These are phyloP conservation scores for Talaromyces marneffei DNA, from an alignment of 2,329 filamentous ascomycete genomes.

Conservation along the genomic window DNA sequence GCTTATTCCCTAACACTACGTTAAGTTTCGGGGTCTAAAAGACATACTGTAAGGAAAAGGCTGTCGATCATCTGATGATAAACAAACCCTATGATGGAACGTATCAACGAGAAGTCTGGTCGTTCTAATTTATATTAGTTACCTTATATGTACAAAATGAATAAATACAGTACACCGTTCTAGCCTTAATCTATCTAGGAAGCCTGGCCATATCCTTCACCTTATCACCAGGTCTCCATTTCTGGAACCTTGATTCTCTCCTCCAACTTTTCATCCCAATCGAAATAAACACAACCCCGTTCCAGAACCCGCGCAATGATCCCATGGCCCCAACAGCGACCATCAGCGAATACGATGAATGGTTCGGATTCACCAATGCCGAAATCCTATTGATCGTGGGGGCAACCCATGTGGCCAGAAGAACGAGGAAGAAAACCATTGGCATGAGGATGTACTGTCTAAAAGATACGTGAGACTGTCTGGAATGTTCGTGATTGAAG, in stretches of 20 bases:
- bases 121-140: no score
- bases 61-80: no score
- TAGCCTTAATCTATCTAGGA: neutral
- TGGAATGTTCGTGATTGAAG: neutral
- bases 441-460: constrained; percentile 38
- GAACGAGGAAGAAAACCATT: constrained; percentile 32
- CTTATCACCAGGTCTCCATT: neutral
- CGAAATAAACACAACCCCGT: constrained; percentile 34
- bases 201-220: neutral
- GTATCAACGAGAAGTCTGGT: no score
- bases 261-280: constrained; percentile 33
- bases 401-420: constrained; percentile 33
- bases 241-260: neutral
- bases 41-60: no score
- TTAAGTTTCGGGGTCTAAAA: no score
- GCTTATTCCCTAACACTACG: no score
- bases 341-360: constrained; percentile 27
- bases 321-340: constrained; percentile 31
- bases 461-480: constrained; percentile 29
- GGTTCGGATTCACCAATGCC: constrained; percentile 25
- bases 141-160: neutral
- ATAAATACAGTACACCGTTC: neutral
- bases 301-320: constrained; percentile 36
- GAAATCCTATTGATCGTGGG: constrained; percentile 34
- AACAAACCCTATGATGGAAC: no score